A percentile compares a stretch with the other conserved stretches of the same genome.
Conservation (phyloP, 768 basidiomycete species). For the Tephrocybe sp. region DNA sequence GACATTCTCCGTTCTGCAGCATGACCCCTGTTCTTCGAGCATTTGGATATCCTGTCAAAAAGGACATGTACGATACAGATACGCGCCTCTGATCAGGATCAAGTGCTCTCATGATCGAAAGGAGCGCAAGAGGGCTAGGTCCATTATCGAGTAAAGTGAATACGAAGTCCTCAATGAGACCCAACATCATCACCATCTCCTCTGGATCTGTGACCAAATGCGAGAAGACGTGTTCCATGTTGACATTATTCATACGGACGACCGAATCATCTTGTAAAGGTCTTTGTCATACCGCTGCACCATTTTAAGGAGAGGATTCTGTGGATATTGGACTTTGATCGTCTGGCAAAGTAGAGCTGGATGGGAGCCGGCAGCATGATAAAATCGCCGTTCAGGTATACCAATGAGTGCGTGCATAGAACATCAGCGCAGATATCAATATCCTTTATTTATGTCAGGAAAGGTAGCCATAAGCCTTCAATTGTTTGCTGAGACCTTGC, state of each 20-base stretch:
- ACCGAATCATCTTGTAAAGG: too few species aligned
- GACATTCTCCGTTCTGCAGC: background rate
- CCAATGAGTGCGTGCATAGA: constrained; percentile 11
- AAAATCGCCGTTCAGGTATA: constrained; percentile 7
- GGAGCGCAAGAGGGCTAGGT: constrained; percentile 2
- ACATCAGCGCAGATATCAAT: background rate
- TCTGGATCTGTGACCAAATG: background rate
- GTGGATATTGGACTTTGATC: background rate
- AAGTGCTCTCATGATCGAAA: background rate
- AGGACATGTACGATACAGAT: background rate
- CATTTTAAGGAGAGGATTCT: background rate
- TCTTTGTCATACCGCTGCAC: background rate
- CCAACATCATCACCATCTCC: background rate
- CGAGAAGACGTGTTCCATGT: constrained; percentile 10
- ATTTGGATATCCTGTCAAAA: background rate
- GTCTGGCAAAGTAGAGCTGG: constrained; percentile 8
- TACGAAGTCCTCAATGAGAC: background rate
- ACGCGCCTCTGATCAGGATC: background rate
- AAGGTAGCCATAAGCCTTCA: background rate
- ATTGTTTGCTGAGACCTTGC: constrained; percentile 5
- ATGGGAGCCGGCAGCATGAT: constrained; percentile 16
- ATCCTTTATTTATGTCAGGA: background rate
- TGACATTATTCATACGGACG: constrained; percentile 2
- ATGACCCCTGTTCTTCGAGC: background rate
- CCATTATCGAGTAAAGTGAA: background rate